Evolutionary conservation across 768 basidiomycete genomes (phyloP).

Genomic region (Russula foetens): DNA sequence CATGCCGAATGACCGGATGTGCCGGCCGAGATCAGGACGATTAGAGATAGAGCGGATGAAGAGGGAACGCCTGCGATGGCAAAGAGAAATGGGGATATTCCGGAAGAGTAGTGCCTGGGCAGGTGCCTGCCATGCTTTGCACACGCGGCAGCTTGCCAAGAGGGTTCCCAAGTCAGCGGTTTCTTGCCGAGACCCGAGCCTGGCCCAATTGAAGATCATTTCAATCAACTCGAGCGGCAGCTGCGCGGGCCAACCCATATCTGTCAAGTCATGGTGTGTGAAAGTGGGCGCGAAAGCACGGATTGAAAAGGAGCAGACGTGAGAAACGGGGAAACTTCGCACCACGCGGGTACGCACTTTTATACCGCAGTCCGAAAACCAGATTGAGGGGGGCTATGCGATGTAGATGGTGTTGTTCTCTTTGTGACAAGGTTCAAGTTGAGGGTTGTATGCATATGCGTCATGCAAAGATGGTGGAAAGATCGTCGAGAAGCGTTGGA

Average conservation of each 20-base stretch:
- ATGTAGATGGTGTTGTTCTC: background rate
- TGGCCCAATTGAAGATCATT: constrained; percentile 13
- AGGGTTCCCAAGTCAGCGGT: constrained; percentile 7
- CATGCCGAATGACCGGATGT: constrained; percentile 14
- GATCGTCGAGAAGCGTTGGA: background rate
- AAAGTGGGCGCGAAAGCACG: background rate
- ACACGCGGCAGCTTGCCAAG: constrained; percentile 6
- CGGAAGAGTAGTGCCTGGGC: constrained; percentile 11
- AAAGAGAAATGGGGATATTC: constrained; percentile 11
- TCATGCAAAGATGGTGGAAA: background rate
- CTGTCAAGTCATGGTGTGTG: background rate
- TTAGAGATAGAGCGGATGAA: background rate
- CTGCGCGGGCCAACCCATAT: background rate
- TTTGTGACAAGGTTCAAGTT: background rate
- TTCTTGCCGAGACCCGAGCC: background rate
- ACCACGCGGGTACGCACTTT: background rate
- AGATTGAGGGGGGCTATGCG: background rate
- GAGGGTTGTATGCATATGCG: background rate
- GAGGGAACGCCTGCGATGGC: background rate
- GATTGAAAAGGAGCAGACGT: background rate
- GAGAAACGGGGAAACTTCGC: too few relatives aligned
- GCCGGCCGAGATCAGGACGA: constrained; percentile 6
- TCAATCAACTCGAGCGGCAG: constrained; percentile 11
- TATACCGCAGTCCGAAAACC: background rate
- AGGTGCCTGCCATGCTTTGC: constrained; percentile 9